Evolutionary conservation across 73 alveolate genomes (phyloP).

Genomic region (Paramecium biaurelia): DNA sequence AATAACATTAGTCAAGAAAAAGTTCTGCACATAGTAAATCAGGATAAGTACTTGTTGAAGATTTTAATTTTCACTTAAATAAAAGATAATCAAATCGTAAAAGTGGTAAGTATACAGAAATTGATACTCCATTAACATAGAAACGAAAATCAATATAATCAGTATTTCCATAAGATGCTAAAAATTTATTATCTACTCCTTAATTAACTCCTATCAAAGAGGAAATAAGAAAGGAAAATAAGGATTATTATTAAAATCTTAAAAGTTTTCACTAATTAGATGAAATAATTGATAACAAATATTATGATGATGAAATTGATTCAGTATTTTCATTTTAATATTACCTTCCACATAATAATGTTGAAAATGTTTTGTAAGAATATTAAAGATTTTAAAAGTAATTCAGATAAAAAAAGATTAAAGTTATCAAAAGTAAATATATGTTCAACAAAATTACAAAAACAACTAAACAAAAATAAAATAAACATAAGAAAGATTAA

Average conservation of each 20-base stretch:
- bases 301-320: neutral
- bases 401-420: neutral
- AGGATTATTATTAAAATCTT: neutral
- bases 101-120: neutral
- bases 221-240: neutral
- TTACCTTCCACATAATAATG: constrained; percentile 9
- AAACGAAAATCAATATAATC: neutral
- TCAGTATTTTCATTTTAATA: neutral
- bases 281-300: neutral
- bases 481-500: neutral
- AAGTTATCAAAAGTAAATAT: neutral
- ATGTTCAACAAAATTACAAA: neutral
- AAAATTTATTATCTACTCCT: neutral
- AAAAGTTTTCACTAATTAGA: neutral
- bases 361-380: neutral
- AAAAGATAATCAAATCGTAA: neutral
- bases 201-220: neutral
- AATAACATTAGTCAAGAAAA: neutral
- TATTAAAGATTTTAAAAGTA: neutral
- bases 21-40: neutral
- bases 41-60: neutral
- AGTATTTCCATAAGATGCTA: neutral
- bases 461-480: neutral
- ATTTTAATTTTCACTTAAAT: neutral
- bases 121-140: neutral